Percentiles rank a stretch among this genome's conserved stretches.
These are phyloP conservation scores for Dothiorella sarmentorum DNA, from an alignment of 2,329 filamentous ascomycete genomes.

Conservation along the genomic window DNA sequence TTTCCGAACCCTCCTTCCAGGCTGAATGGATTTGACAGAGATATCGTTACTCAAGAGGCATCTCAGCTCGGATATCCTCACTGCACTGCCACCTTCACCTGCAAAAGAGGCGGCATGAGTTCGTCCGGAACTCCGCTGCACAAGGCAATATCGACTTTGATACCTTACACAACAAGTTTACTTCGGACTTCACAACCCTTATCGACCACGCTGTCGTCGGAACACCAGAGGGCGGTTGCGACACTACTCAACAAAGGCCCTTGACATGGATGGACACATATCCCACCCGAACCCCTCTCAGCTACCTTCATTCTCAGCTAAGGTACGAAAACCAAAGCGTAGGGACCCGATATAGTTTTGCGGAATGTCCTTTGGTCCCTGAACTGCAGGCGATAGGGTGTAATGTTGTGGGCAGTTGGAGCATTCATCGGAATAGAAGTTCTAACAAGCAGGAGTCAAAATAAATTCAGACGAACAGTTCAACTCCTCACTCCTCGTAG, in stretches of 20 bases:
- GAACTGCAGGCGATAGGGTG: too few relatives aligned
- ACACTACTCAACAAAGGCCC: conserved; percentile 27
- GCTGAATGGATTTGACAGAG: conserved; percentile 18
- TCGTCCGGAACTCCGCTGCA: conserved; percentile 31
- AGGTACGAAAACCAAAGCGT: conserved; percentile 33
- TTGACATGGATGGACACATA: conserved; percentile 30
- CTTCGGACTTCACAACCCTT: conserved; percentile 26
- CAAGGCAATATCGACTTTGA: conserved; percentile 32
- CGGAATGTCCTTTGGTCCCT: too few relatives aligned
- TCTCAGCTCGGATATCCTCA: conserved; percentile 32
- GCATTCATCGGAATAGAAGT: too few relatives aligned
- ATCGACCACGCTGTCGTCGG: conserved; percentile 32
- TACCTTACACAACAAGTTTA: conserved; percentile 27
- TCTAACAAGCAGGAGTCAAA: too few relatives aligned
- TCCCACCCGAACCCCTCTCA: conserved; percentile 29
- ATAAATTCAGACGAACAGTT: too few relatives aligned
- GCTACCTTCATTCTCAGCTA: conserved; percentile 32
- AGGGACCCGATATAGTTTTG: too few relatives aligned
- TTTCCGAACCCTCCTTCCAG: conserved; percentile 8
- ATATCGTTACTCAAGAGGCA: conserved; percentile 35
- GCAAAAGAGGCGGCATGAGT: conserved; percentile 29
- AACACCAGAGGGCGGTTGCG: conserved; percentile 30
- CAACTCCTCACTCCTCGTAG: too few relatives aligned
- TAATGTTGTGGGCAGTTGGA: too few relatives aligned
- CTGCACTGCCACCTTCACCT: conserved; percentile 31